Base-by-base conservation (phyloP, 2,329 filamentous ascomycete species). In the Pseudogymnoascus verrucosus region DNA sequence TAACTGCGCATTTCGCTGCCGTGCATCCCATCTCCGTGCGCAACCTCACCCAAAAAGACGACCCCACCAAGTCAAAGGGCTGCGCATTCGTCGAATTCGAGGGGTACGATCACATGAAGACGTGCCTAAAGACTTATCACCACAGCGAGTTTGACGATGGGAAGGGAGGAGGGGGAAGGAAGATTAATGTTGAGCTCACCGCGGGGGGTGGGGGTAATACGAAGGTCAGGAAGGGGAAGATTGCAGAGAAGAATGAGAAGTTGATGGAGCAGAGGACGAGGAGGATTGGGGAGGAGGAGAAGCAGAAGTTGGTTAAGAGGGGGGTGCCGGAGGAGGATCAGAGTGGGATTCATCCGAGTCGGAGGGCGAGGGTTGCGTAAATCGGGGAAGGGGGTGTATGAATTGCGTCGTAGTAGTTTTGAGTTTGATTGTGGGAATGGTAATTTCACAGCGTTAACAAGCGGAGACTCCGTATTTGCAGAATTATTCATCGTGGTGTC, bases 181-280 rank as follows among this genome's bases (percentile, higher is more conserved):
- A 88, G 76, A 96, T 98, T 71, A 97, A 96, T 73, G 90, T 97
- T 26, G 93, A 97, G 78, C 78, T 98, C 68, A 96, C 92, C 83
- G 93, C 90, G 65, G 93, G 93, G 61, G 93, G 93, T 42, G 93
- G 93, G 65, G 88, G 88, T 66, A 96, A 92, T 75, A 90, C 85
- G 54, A 81, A 86, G 67, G 78, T 81, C 64, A 82, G 93, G 67
- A 85, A 84, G 72, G 83, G 87, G 64, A 95, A 93, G 79, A 91
- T 98, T 75, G 82, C 84, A 71, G 83, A 83, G 64, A 97, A 96
- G 84, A 97, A 98, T 78, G 80, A 84, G 71, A 93, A 93, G 78
- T 82, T 97, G 60, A 84, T 90, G 69, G 91, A 87, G 67, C 80
- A 89, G 76, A 80, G 86, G 63, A 78, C 81, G 63, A 65, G 67